Percentiles rank a stretch among this genome's conserved stretches.
These are phyloP conservation scores for Rhinocladiella mackenziei DNA, from an alignment of 2,329 filamentous ascomycete species.

Conservation along the genomic window DNA sequence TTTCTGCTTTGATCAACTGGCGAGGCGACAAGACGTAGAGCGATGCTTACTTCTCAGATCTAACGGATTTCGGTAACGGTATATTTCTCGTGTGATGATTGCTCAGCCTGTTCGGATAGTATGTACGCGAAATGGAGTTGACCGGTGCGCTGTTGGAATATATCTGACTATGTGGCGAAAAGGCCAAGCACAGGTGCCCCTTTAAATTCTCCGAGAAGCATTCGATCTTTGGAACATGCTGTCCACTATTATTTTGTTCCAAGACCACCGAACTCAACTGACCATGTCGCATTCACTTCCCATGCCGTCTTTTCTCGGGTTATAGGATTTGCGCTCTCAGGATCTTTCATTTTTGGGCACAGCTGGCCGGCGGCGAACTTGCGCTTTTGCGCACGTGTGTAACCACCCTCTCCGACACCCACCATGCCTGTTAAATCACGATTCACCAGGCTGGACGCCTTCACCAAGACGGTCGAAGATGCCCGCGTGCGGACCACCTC, in stretches of 20 bases:
- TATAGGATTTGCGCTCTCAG: neutral
- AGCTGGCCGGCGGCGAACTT: neutral
- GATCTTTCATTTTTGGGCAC: neutral
- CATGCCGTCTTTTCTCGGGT: neutral
- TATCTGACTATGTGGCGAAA: too few species aligned
- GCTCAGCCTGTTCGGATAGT: too few species aligned
- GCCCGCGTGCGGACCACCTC: conserved; percentile 92
- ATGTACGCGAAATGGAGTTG: too few species aligned
- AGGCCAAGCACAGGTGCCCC: too few species aligned
- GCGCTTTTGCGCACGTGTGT: neutral
- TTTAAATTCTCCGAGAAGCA: conserved; percentile 6
- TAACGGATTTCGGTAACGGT: neutral
- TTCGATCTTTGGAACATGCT: conserved; percentile 13
- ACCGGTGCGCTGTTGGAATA: too few species aligned
- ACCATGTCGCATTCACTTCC: conserved; percentile 2
- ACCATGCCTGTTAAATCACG: conserved; percentile 84
- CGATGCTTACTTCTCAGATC: too few species aligned
- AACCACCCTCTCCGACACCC: neutral
- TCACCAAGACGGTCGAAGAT: conserved; percentile 98
- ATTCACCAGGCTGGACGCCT: conserved; percentile 95
- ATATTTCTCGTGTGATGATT: neutral
- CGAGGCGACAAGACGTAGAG: too few species aligned
- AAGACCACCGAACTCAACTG: too few species aligned
- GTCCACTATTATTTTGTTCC: conserved; percentile 5
- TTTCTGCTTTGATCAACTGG: too few species aligned